These are phyloP conservation scores for Cephaloascus albidus DNA, from an alignment of 805 yeast species.

Conservation along the genomic window DNA sequence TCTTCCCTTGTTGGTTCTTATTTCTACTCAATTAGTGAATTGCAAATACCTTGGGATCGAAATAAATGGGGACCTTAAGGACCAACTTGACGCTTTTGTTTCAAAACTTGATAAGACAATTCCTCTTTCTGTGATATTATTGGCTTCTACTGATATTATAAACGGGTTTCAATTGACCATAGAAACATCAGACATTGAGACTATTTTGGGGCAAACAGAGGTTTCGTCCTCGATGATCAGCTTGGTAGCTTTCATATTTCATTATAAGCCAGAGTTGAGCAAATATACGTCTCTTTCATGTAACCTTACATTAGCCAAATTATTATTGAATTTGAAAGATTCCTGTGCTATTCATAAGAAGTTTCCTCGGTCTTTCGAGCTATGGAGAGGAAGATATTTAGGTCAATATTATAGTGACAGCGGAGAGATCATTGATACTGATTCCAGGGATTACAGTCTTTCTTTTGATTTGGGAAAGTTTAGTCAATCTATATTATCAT, in stretches of 20 bases:
- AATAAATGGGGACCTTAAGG: not conserved
- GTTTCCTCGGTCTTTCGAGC: conserved; percentile 4
- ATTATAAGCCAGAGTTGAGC: not conserved
- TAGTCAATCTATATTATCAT: not conserved
- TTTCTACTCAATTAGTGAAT: not conserved
- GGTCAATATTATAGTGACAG: conserved; percentile 15
- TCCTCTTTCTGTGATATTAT: not conserved
- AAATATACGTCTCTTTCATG: not conserved
- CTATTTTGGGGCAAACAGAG: not conserved
- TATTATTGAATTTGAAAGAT: not conserved
- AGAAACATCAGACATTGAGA: not conserved
- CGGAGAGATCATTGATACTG: conserved; percentile 8
- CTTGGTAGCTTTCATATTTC: not conserved
- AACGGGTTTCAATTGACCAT: not conserved
- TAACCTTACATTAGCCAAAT: not conserved
- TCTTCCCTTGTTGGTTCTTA: not conserved
- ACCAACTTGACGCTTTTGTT: not conserved
- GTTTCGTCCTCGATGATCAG: not conserved
- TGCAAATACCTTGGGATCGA: not conserved
- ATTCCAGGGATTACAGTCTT: not conserved
- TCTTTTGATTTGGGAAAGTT: not conserved
- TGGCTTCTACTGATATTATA: not conserved
- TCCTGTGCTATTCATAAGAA: not conserved
- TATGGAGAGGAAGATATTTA: conserved; percentile 20
- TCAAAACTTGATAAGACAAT: not conserved